phyloP scores from a whole-genome alignment of 768 basidiomycete genomes.

The Clavaria fumosa region DNA sequence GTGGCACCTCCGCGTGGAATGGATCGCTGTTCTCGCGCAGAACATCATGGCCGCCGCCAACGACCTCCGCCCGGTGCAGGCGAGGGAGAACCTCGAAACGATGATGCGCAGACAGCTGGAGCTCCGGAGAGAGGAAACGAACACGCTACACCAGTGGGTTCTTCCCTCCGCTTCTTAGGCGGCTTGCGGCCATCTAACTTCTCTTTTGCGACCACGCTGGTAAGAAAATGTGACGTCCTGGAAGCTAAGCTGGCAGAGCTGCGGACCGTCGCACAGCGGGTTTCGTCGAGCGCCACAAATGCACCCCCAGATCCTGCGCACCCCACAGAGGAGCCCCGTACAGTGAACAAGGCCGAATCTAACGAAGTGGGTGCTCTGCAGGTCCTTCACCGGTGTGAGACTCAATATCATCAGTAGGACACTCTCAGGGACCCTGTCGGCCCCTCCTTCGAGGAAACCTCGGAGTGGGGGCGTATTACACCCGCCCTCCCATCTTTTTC shows the following conservation, averaged over 20 bases:
- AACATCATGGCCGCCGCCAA: conserved; percentile 88
- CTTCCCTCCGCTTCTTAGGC: not conserved
- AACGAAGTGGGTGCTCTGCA: too few relatives aligned
- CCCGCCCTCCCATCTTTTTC: too few relatives aligned
- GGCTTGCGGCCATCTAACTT: not conserved
- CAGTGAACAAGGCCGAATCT: too few relatives aligned
- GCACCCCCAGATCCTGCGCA: too few relatives aligned
- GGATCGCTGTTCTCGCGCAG: conserved; percentile 67
- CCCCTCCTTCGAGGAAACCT: too few relatives aligned
- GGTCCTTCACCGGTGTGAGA: too few relatives aligned
- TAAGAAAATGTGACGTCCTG: conserved; percentile 57
- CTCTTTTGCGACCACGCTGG: conserved; percentile 1
- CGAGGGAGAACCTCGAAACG: conserved; percentile 62
- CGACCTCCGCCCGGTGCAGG: conserved; percentile 80
- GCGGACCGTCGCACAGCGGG: conserved; percentile 20
- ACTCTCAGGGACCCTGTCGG: too few relatives aligned
- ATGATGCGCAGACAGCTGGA: conserved; percentile 76
- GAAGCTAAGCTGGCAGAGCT: conserved; percentile 48
- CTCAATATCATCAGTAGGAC: too few relatives aligned
- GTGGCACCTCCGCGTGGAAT: conserved; percentile 64
- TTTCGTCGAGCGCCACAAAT: not conserved
- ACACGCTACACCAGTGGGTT: conserved; percentile 49
- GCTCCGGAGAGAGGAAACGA: conserved; percentile 57
- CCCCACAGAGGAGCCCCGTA: too few relatives aligned
- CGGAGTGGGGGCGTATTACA: too few relatives aligned